phyloP scores from a whole-genome alignment of 2,329 filamentous ascomycete genomes.

The Coniochaeta ligniaria region DNA sequence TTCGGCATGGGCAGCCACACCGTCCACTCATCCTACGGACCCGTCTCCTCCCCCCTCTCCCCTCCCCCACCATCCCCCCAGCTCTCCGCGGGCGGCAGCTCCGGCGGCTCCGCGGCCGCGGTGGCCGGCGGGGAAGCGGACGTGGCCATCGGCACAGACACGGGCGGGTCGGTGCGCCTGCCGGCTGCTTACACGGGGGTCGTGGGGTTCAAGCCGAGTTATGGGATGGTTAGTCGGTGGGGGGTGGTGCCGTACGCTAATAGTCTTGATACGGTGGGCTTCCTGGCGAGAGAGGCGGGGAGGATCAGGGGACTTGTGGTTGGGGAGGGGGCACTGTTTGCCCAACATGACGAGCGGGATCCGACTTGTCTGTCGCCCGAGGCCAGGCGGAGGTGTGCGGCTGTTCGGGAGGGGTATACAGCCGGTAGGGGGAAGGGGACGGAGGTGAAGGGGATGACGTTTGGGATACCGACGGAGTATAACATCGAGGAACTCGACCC shows the following conservation, averaged over 20 bases:
- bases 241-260: slow-evolving; percentile 91
- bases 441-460: slow-evolving; percentile 27
- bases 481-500: slow-evolving; percentile 76
- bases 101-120: slow-evolving; percentile 85
- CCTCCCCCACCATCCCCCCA: not conserved
- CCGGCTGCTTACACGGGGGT: slow-evolving; percentile 81
- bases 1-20: slow-evolving; percentile 31
- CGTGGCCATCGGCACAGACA: slow-evolving; percentile 82
- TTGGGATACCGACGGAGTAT: slow-evolving; percentile 67
- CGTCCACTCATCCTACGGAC: not conserved
- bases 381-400: slow-evolving; percentile 44
- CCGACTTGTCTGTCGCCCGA: slow-evolving; percentile 60
- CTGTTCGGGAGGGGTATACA: slow-evolving; percentile 18
- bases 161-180: slow-evolving; percentile 79
- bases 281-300: slow-evolving; percentile 53
- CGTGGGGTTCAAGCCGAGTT: slow-evolving; percentile 86
- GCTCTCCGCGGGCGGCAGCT: slow-evolving; percentile 75
- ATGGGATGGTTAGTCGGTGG: slow-evolving; percentile 77
- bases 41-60: not conserved
- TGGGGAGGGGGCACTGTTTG: slow-evolving; percentile 39
- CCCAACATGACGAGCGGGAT: slow-evolving; percentile 58
- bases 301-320: slow-evolving; percentile 44
- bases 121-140: slow-evolving; percentile 55
- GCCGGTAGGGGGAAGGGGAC: slow-evolving; percentile 1
- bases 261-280: slow-evolving; percentile 82